A percentile compares a stretch with the other conserved stretches of the same genome.
Conservation (phyloP, 169 alveolate genomes). For the Cryptosporidium sp. region DNA sequence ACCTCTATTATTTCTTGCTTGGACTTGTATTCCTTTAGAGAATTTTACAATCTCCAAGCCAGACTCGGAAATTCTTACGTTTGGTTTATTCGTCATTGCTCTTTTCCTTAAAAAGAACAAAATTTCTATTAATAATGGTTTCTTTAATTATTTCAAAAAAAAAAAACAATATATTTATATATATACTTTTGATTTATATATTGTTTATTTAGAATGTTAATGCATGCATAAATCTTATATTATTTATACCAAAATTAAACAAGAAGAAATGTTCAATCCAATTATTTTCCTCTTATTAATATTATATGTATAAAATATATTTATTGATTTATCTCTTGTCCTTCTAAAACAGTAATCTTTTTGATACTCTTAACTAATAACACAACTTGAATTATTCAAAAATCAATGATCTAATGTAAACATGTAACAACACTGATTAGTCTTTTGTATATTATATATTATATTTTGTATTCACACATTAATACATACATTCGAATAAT, state of each 20-base stretch:
- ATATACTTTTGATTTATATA: background rate
- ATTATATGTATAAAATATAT: background rate
- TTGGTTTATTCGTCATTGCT: slow-evolving; percentile 15
- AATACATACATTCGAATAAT: slow-evolving; percentile 1
- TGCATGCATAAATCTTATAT: background rate
- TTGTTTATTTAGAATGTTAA: background rate
- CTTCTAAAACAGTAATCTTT: background rate
- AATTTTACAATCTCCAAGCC: slow-evolving; percentile 72
- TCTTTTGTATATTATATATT: slow-evolving; percentile 4
- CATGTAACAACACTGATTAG: slow-evolving; percentile 73
- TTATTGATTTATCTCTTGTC: background rate
- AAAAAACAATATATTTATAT: background rate
- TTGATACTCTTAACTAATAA: background rate
- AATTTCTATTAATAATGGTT: background rate
- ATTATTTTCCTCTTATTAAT: background rate
- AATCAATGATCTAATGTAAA: slow-evolving; percentile 15
- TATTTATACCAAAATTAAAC: background rate
- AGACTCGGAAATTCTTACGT: slow-evolving; percentile 7
- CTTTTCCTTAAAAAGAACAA: background rate
- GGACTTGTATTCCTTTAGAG: slow-evolving; percentile 72
- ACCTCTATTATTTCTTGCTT: slow-evolving; percentile 76
- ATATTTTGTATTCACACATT: background rate
- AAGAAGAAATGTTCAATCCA: background rate
- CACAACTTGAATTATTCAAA: background rate
- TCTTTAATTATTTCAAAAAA: too few species aligned